Conservation (phyloP, 768 basidiomycete genomes). For the Termitomyces sp. region DNA sequence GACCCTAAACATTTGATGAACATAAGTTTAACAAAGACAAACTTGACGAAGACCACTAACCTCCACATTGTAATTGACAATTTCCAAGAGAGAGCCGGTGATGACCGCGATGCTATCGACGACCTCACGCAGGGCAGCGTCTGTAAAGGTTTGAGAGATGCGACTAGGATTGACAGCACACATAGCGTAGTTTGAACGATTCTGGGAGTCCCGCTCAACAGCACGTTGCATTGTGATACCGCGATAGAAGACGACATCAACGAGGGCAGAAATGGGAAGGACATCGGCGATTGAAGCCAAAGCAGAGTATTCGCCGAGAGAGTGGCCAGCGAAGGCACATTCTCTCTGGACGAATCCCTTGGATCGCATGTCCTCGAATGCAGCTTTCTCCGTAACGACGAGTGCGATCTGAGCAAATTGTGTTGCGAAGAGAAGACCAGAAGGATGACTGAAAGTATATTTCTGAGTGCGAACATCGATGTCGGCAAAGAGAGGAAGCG, state of each 20-base stretch:
- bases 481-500: slow-evolving; percentile 92
- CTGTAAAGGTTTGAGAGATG: slow-evolving; percentile 91
- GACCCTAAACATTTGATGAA: slow-evolving; percentile 55
- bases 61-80: slow-evolving; percentile 96
- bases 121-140: slow-evolving; percentile 94
- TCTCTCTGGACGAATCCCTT: slow-evolving; percentile 93
- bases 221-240: slow-evolving; percentile 99
- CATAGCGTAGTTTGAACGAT: slow-evolving; percentile 97
- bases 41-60: slow-evolving; percentile 34
- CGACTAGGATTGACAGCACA: slow-evolving; percentile 98
- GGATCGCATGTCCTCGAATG: slow-evolving; percentile 96
- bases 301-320: slow-evolving; percentile 97
- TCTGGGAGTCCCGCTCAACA: slow-evolving; percentile 90
- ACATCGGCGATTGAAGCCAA: slow-evolving; percentile 97
- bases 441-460: slow-evolving; percentile 98
- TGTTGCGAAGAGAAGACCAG: slow-evolving; percentile 93
- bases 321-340: slow-evolving; percentile 96
- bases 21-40: slow-evolving; percentile 1
- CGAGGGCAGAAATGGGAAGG: slow-evolving; percentile 89
- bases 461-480: slow-evolving; percentile 93
- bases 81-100: slow-evolving; percentile 86
- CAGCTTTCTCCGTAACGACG: slow-evolving; percentile 97
- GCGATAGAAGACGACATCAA: slow-evolving; percentile 99
- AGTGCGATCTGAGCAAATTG: slow-evolving; percentile 99
- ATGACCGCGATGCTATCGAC: slow-evolving; percentile 83